Conservation (phyloP, 306 rosid genomes). For the Hippophae rhamnoides region DNA sequence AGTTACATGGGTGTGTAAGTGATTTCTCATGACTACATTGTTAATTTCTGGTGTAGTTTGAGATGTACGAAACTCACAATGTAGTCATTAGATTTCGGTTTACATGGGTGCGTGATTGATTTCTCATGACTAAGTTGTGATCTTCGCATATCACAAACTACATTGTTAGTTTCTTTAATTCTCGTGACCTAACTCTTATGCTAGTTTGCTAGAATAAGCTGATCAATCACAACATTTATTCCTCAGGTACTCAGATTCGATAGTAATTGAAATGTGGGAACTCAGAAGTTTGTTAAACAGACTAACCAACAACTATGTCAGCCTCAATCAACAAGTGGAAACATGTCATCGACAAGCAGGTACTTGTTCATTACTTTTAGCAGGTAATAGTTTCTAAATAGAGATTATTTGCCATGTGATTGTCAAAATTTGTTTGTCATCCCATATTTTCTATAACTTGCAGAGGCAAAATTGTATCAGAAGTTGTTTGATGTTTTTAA, state of each 20-base stretch:
- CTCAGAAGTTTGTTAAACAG: conserved; percentile 25
- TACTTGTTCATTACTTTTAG: conserved; percentile 3
- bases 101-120: too few species aligned
- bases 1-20: too few species aligned
- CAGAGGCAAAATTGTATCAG: conserved; percentile 38
- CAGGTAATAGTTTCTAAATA: too few species aligned
- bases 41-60: too few species aligned
- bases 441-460: conserved; percentile 11
- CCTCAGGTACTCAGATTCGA: conserved; percentile 28
- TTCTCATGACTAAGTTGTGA: too few species aligned
- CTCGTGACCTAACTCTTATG: neutral
- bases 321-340: conserved; percentile 28
- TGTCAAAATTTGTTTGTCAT: neutral
- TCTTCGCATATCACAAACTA: too few species aligned
- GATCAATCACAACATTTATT: neutral
- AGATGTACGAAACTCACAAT: too few species aligned
- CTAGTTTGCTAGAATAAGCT: conserved; percentile 1
- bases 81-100: too few species aligned
- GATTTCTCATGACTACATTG: too few species aligned
- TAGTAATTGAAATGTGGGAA: conserved; percentile 34
- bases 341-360: conserved; percentile 24
- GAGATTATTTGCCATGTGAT: too few species aligned
- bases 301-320: conserved; percentile 14
- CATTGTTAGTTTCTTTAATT: neutral
- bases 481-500: conserved; percentile 31